These are phyloP conservation scores for Podospora bellae-mahoneyi DNA, from an alignment of 495 filamentous ascomycete species.

Conservation along the genomic window DNA sequence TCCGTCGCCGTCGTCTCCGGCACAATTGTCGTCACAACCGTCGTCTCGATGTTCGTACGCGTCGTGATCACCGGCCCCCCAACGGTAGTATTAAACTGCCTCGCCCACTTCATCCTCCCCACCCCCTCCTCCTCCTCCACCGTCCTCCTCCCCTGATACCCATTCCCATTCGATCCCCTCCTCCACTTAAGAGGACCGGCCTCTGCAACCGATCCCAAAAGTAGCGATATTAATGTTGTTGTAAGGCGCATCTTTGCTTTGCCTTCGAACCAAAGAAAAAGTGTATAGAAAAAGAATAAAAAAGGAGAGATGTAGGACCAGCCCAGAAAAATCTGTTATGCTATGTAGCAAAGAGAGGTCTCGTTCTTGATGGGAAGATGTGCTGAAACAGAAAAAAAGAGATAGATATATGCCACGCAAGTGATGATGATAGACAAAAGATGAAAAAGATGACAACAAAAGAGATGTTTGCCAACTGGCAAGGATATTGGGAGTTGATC, in stretches of 20 bases:
- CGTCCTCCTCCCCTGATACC: conserved; percentile 8
- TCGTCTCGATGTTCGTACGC: neutral
- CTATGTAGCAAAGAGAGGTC: neutral
- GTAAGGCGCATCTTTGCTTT: conserved; percentile 26
- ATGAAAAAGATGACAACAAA: neutral
- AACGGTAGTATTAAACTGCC: neutral
- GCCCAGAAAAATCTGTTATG: neutral
- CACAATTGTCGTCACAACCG: neutral
- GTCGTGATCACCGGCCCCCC: neutral
- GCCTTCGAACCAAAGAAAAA: neutral
- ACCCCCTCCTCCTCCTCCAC: neutral
- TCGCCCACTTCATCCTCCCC: neutral
- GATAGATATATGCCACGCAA: neutral
- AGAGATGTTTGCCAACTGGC: neutral
- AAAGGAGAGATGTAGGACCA: conserved; percentile 8
- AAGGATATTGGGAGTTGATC: neutral
- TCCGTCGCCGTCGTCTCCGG: neutral
- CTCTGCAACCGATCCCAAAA: conserved; percentile 21
- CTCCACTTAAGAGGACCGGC: conserved; percentile 28
- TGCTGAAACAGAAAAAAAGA: neutral
- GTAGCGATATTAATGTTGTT: conserved; percentile 15
- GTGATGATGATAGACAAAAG: neutral
- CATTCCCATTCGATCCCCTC: conserved; percentile 4
- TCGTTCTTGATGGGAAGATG: neutral
- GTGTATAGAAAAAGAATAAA: conserved; percentile 6